Conservation (phyloP, 2,329 filamentous ascomycete genomes). For the Fusarium hostae region DNA sequence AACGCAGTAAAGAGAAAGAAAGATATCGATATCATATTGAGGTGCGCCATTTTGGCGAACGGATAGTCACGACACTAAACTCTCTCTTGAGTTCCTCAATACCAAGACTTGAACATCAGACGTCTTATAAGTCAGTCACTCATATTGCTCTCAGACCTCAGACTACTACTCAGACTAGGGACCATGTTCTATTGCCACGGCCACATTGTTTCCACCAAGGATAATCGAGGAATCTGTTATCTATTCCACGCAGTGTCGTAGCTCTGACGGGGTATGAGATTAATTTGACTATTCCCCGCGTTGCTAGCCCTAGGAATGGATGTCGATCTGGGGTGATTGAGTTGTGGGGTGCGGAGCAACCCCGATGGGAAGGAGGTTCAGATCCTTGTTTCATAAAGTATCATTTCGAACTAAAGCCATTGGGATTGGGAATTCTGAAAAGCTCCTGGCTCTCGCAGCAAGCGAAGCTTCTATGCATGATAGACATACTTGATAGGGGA, state of each 20-base stretch:
- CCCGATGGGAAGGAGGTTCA: conserved; percentile 1
- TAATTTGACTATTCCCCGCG: conserved; percentile 7
- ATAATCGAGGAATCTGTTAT: background rate
- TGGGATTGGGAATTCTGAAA: background rate
- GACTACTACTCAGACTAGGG: background rate
- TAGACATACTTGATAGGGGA: background rate
- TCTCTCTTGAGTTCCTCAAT: background rate
- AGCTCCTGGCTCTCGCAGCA: background rate
- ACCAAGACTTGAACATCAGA: background rate
- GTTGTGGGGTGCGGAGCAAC: conserved; percentile 8
- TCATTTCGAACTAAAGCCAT: too few species aligned
- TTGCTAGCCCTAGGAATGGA: background rate
- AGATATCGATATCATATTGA: background rate
- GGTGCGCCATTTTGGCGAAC: background rate
- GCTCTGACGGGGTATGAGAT: background rate
- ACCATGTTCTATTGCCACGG: background rate
- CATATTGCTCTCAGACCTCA: background rate
- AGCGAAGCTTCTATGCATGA: background rate
- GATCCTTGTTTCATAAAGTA: background rate
- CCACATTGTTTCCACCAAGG: conserved; percentile 28
- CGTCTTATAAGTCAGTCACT: background rate
- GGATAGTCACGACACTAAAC: background rate
- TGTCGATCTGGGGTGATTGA: conserved; percentile 21
- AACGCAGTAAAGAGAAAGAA: background rate
- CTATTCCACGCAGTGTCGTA: background rate